Conservation (phyloP, 2,329 filamentous ascomycete genomes). For the Tolypocladium album region DNA sequence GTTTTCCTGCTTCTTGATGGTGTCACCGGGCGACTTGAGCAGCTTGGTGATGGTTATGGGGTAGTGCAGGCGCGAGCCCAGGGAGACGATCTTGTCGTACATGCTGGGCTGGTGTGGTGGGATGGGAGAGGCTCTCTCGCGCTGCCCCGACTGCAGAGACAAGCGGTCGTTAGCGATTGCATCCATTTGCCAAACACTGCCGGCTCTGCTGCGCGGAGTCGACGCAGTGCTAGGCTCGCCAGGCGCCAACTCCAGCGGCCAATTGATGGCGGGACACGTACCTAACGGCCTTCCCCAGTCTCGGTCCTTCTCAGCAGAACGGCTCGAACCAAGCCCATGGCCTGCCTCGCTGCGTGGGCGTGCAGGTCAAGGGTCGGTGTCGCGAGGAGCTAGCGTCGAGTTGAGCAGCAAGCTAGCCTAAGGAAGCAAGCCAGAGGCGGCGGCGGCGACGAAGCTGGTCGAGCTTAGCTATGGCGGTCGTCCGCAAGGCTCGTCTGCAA, state of each 20-base stretch:
- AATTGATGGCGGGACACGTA: slow-evolving; percentile 5
- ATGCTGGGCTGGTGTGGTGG: slow-evolving; percentile 11
- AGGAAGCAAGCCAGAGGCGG: too few species aligned
- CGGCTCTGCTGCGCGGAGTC: not conserved
- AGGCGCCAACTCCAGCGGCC: not conserved
- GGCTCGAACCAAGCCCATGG: slow-evolving; percentile 23
- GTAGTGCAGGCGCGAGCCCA: slow-evolving; percentile 66
- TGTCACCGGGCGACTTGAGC: slow-evolving; percentile 63
- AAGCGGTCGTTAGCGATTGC: not conserved
- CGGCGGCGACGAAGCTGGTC: not conserved
- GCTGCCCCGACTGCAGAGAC: not conserved
- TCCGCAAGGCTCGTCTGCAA: not conserved
- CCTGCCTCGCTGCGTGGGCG: slow-evolving; percentile 9
- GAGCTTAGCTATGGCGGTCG: not conserved
- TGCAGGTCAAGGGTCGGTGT: not conserved
- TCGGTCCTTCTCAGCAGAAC: slow-evolving; percentile 17
- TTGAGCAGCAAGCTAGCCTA: not conserved
- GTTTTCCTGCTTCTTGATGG: slow-evolving; percentile 63
- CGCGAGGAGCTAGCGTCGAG: not conserved
- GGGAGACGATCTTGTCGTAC: slow-evolving; percentile 32
- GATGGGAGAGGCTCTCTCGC: not conserved
- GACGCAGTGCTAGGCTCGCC: not conserved
- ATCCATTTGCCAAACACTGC: not conserved
- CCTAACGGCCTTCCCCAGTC: slow-evolving; percentile 18
- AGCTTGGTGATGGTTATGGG: slow-evolving; percentile 87